A percentile compares a stretch with the other conserved stretches of the same genome.
Evolutionary conservation across 2,329 filamentous ascomycete species (phyloP).

Genomic region (Fusarium drepaniforme): DNA sequence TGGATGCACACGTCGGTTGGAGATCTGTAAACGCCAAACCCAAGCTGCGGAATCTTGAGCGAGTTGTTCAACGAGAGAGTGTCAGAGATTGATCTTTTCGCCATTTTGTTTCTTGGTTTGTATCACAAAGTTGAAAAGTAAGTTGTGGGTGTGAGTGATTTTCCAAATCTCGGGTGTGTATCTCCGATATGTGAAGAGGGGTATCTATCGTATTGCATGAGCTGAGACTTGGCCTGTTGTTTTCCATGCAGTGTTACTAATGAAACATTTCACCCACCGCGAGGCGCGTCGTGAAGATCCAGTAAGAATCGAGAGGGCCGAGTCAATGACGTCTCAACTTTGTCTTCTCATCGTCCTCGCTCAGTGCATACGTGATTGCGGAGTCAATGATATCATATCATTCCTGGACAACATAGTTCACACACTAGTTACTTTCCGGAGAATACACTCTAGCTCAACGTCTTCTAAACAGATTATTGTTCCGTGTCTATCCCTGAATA

Average conservation of each 20-base stretch:
- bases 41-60: slow-evolving; percentile 69
- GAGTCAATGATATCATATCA: slow-evolving; percentile 27
- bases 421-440: background rate
- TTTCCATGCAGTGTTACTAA: background rate
- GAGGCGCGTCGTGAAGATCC: slow-evolving; percentile 13
- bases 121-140: background rate
- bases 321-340: slow-evolving; percentile 31
- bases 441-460: background rate
- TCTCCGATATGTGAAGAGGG: slow-evolving; percentile 16
- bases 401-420: background rate
- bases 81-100: slow-evolving; percentile 31
- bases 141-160: background rate
- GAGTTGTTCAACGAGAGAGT: slow-evolving; percentile 40
- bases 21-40: slow-evolving; percentile 78
- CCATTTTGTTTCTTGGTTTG: background rate
- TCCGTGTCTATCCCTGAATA: background rate
- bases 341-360: slow-evolving; percentile 11
- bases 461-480: background rate
- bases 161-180: background rate
- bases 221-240: background rate
- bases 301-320: slow-evolving; percentile 12
- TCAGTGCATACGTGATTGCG: background rate
- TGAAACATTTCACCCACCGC: background rate
- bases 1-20: slow-evolving; percentile 63
- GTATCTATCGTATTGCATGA: slow-evolving; percentile 5